A percentile compares a stretch with the other conserved stretches of the same genome.
Evolutionary conservation across 306 rosid species (phyloP).

Genomic region (Lathyrus aphaca): DNA sequence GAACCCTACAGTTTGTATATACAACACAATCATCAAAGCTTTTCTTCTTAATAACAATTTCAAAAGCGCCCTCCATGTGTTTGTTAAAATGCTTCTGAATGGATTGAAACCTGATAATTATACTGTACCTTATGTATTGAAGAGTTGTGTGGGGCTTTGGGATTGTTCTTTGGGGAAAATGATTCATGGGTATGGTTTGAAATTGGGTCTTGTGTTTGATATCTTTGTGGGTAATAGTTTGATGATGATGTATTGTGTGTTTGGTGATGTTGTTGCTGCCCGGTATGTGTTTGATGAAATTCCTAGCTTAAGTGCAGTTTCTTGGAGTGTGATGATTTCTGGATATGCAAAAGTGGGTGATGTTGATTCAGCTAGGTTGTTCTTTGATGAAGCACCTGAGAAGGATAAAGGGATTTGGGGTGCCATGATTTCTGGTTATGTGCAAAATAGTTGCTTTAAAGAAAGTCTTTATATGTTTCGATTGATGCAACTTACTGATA

Average conservation of each 20-base stretch:
- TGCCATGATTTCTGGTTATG: slow-evolving; percentile 86
- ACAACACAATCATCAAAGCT: slow-evolving; percentile 64
- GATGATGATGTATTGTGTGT: slow-evolving; percentile 51
- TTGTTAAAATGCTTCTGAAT: slow-evolving; percentile 45
- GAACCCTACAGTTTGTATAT: slow-evolving; percentile 68
- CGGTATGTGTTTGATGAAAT: slow-evolving; percentile 73
- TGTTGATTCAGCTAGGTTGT: slow-evolving; percentile 61
- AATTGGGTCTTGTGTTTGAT: slow-evolving; percentile 59
- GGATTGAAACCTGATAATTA: slow-evolving; percentile 58
- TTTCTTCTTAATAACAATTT: slow-evolving; percentile 45
- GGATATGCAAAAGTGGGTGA: slow-evolving; percentile 69
- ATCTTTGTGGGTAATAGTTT: slow-evolving; percentile 69
- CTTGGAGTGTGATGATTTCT: slow-evolving; percentile 76
- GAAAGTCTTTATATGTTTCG: slow-evolving; percentile 70
- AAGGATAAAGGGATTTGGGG: slow-evolving; percentile 84
- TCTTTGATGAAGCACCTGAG: slow-evolving; percentile 71
- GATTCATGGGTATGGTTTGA: slow-evolving; percentile 63
- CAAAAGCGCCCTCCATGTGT: slow-evolving; percentile 42
- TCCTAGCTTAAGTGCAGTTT: slow-evolving; percentile 55
- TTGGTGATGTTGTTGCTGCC: slow-evolving; percentile 54
- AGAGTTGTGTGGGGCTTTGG: slow-evolving; percentile 53
- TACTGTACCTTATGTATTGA: slow-evolving; percentile 69
- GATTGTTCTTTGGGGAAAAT: slow-evolving; percentile 43
- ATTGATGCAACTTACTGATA: slow-evolving; percentile 56
- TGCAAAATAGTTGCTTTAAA: slow-evolving; percentile 71